These are phyloP conservation scores for Pythium aphanidermatum DNA, from an alignment of 352 stramenopile genomes.

Conservation along the genomic window DNA sequence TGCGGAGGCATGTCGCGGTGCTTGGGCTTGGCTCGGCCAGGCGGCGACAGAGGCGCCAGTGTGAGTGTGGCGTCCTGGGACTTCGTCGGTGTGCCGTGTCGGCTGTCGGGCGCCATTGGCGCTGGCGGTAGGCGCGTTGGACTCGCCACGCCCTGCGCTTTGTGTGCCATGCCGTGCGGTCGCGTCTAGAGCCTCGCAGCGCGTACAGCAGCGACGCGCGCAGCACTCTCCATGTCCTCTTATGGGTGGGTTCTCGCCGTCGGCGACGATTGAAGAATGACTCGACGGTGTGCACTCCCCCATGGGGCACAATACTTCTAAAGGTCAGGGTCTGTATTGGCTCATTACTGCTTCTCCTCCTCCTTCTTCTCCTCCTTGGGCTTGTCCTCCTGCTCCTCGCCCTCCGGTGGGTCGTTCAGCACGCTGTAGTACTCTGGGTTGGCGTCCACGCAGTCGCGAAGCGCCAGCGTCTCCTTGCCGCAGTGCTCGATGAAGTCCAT, in stretches of 20 bases:
- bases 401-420: slow-evolving; percentile 51
- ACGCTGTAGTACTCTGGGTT: slow-evolving; percentile 88
- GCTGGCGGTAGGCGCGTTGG: slow-evolving; percentile 7
- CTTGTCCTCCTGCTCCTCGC: slow-evolving; percentile 24
- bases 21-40: no score
- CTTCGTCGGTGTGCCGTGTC: slow-evolving; percentile 5
- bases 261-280: no score
- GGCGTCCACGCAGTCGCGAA: slow-evolving; percentile 82
- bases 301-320: no score
- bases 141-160: slow-evolving; percentile 5
- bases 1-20: slow-evolving; percentile 5
- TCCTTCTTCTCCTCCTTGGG: slow-evolving; percentile 4
- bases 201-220: no score
- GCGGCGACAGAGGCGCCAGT: slow-evolving; percentile 1
- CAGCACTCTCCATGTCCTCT: no score
- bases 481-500: slow-evolving; percentile 80
- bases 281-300: no score
- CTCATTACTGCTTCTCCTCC: slow-evolving; percentile 1
- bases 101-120: not conserved
- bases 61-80: not conserved
- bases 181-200: not conserved
- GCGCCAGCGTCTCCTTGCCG: slow-evolving; percentile 57
- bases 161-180: not conserved
- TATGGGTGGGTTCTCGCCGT: no score
- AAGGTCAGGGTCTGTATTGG: no score